phyloP scores from a whole-genome alignment of 1,284 basidiomycete genomes.

The Cutaneotrichosporon mucoides region DNA sequence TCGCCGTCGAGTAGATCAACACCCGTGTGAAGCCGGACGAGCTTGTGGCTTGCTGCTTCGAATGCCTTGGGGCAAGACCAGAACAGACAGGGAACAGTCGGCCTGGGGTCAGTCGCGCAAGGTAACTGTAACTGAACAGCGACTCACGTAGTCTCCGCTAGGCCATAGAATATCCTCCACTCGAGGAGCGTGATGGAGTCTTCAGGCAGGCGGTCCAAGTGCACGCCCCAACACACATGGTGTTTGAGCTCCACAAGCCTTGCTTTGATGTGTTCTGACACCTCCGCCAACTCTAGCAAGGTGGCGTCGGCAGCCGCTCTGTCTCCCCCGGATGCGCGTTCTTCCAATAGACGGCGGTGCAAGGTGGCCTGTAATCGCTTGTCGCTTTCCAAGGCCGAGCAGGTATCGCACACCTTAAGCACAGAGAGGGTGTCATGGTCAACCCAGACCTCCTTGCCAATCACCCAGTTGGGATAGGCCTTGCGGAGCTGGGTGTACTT shows the following conservation, averaged over 20 bases:
- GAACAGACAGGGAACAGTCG: not conserved
- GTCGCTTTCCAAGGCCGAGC: not conserved
- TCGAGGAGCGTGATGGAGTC: not conserved
- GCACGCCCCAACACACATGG: too few relatives aligned
- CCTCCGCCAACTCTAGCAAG: too few relatives aligned
- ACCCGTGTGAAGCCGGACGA: not conserved
- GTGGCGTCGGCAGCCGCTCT: too few relatives aligned
- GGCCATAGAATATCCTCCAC: not conserved
- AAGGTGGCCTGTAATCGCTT: not conserved
- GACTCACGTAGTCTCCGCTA: not conserved
- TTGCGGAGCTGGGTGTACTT: not conserved
- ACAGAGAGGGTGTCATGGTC: too few relatives aligned
- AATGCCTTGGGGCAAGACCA: not conserved
- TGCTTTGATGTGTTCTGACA: too few relatives aligned
- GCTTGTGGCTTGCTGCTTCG: not conserved
- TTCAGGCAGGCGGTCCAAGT: too few relatives aligned
- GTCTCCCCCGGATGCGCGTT: too few relatives aligned
- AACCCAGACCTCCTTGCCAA: not conserved
- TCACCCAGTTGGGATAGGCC: not conserved
- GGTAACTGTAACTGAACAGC: too few relatives aligned
- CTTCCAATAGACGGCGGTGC: too few relatives aligned
- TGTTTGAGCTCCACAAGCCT: too few relatives aligned
- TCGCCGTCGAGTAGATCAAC: not conserved
- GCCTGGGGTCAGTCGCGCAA: not conserved
- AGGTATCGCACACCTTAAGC: not conserved